phyloP scores from a whole-genome alignment of 2,329 filamentous ascomycete genomes.

The Aspergillus aculeatinus region DNA sequence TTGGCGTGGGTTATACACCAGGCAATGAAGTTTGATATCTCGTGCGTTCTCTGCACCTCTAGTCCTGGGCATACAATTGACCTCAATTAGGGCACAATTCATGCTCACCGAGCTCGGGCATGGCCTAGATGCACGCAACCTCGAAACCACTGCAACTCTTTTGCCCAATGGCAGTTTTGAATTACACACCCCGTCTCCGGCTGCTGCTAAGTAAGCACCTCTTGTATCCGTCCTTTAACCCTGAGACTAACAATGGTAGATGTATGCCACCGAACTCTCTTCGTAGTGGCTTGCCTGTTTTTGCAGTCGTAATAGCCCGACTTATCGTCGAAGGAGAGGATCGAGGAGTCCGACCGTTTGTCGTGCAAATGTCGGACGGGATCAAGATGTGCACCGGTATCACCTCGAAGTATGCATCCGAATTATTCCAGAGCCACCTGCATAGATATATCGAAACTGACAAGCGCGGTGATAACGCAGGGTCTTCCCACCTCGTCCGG shows the following conservation, averaged over 20 bases:
- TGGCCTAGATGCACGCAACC: constrained; percentile 13
- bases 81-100: constrained; percentile 3
- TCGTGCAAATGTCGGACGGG: constrained; percentile 18
- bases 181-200: background rate
- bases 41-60: background rate
- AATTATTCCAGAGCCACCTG: too few relatives aligned
- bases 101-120: constrained; percentile 18
- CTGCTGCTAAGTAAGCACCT: background rate
- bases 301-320: constrained; percentile 20
- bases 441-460: background rate
- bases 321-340: constrained; percentile 19
- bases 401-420: background rate
- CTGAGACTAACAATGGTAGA: constrained; percentile 2
- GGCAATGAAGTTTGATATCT: constrained; percentile 1
- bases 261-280: constrained; percentile 22
- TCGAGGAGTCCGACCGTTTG: constrained; percentile 17
- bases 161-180: constrained; percentile 9
- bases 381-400: constrained; percentile 11
- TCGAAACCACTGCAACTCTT: constrained; percentile 15
- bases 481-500: constrained; percentile 9
- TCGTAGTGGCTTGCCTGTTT: constrained; percentile 6
- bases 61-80: background rate
- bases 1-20: background rate
- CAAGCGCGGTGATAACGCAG: constrained; percentile 1
- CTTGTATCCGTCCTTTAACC: fast-evolving